Base-by-base conservation (phyloP, 2,329 filamentous ascomycete species). In the Pseudofabraea citricarpa region DNA sequence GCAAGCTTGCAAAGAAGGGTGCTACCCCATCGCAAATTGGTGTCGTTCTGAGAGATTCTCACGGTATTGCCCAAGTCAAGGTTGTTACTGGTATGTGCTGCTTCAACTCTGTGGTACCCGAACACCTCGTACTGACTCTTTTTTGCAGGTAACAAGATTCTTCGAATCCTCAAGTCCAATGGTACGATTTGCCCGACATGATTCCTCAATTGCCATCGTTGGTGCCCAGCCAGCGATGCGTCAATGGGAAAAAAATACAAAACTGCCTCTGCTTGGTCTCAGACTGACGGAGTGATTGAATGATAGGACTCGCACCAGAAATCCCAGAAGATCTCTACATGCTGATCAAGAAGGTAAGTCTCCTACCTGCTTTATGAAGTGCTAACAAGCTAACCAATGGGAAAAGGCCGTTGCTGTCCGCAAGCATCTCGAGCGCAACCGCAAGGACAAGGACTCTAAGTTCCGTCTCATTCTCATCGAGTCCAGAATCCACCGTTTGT, bases 391-490 rank as follows among this genome's bases (percentile, higher is more conserved):
- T 60, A 56, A 56, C 39, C 27, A 45, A 36, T 16, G 18, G 7
- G 36, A 40, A 12, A 36, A 62, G 90, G 90, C 90, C 63, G 90
- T 96, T 64, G 86, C 90, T 69, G 93, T 98, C 78, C 91, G 93
- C 79, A 98, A 98, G 88, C 94, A 98, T 78, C 89, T 98, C 61
- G 90, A 96, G 84, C 89, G 89, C 76, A 98, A 98, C 86, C 91
- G 93, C 77, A 98, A 98, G 85, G 93, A 98, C 83, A 95, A 90
- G 81, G 93, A 98, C 82, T 88, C 85, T 81, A 98, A 98, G 83
- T 98, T 98, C 88, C 91, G 93, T 70, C 88, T 98, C 59, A 98
- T 98, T 91, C 87, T 98, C 64, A 95, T 98, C 76, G 93, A 98
- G 83, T 97, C 93, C 70, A 89, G 94, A 76, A 97, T 98, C 75